Conservation (phyloP, 2,329 filamentous ascomycete genomes). For the Domatiomyces globalis region DNA sequence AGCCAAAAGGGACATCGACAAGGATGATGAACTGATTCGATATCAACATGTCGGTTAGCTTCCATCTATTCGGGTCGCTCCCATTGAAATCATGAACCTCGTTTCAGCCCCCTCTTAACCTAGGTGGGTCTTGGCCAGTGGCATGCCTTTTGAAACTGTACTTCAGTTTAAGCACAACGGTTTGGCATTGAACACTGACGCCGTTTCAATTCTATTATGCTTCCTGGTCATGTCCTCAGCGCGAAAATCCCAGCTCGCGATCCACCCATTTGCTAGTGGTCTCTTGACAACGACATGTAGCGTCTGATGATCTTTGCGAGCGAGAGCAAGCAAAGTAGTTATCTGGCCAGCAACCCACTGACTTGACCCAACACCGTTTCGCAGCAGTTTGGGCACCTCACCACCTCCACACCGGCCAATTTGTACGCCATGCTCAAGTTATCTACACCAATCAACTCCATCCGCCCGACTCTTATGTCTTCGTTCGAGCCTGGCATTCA, state of each 20-base stretch:
- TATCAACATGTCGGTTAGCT: not conserved
- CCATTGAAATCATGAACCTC: too few relatives aligned
- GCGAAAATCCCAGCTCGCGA: not conserved
- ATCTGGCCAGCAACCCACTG: not conserved
- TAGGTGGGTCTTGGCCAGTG: not conserved
- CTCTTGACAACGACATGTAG: not conserved
- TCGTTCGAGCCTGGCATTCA: slow-evolving; percentile 10
- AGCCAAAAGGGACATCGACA: not conserved
- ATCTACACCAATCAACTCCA: not conserved
- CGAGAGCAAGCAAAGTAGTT: not conserved
- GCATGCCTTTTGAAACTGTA: not conserved
- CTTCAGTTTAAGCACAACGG: not conserved
- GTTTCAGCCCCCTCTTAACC: not conserved
- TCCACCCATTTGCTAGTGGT: not conserved
- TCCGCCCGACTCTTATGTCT: not conserved
- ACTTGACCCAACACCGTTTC: not conserved
- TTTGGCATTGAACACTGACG: not conserved
- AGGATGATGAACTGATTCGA: not conserved
- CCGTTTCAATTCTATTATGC: not conserved
- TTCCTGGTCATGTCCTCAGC: not conserved
- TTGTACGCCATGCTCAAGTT: not conserved
- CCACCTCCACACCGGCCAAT: not conserved
- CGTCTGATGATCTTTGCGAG: not conserved
- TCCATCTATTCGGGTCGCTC: not conserved
- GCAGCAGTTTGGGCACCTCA: not conserved